Evolutionary conservation across 2,329 filamentous ascomycete species (phyloP), one percentile per base, ranked within the genome.

Genomic region (Trichophyton benhamiae): DNA sequence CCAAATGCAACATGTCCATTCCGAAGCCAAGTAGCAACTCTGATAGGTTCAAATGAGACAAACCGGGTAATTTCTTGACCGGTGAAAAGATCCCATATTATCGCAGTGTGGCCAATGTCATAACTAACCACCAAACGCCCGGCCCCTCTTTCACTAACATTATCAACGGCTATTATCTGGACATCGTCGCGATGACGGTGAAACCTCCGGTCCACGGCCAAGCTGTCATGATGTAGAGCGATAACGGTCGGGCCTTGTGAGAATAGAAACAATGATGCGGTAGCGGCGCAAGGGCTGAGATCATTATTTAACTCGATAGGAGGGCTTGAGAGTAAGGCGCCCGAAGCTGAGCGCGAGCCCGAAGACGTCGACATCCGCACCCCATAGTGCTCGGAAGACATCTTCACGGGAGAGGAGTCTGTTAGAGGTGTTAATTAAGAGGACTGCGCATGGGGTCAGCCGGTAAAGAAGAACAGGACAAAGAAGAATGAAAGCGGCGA

Each of bases 1-100:
- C 92, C 94, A 79, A 97, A 97, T 42, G 90, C 92, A 66, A 99
- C 87, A 76, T 96, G 95, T 60, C 94, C 94, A 76, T 96, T 96
- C 52, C 87, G 83, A 91, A 99, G 96, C 90, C 94, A 99, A 11
- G 88, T 82, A 42, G 91, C 92, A 33, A 89, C 87, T 22, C 86
- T 86, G 65, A 97, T 82, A 66, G 88, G 84, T 70, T 95, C 90
- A 70, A 95, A 96, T 0, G 91, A 94, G 25, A 87, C 86, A 76
- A 97, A 97, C n/a, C 91, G 83, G 44, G 92, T 86, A 62, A 96
- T 82, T 74, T 96, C 91, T 63, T 91, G 86, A 57, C 94, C 94
- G 0, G 90, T 95, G 77, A 95, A 85, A 63, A 96, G 80, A 75
- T 99, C 92, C 94, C 94, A 99, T 6, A 97, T 89, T 70, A 97